Conservation (phyloP, 2,329 filamentous ascomycete genomes). For the Trichoderma oligosporum region DNA sequence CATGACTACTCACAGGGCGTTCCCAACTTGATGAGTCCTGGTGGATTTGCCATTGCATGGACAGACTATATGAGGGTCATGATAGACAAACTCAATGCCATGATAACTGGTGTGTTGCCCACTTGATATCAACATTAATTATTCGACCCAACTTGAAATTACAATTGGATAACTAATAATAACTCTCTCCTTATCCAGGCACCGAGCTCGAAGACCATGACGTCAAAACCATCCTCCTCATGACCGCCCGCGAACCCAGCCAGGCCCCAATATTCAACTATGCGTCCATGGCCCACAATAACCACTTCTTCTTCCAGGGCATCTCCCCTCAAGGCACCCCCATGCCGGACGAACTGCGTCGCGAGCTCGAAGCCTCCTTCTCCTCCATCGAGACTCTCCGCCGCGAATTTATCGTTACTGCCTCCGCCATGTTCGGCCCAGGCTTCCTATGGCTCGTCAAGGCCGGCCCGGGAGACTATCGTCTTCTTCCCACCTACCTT, state of each 20-base stretch:
- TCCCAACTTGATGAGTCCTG: constrained; percentile 64
- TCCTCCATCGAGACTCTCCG: constrained; percentile 78
- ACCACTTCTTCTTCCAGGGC: constrained; percentile 71
- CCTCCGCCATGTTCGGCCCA: constrained; percentile 89
- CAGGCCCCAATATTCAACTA: constrained; percentile 86
- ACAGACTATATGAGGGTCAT: constrained; percentile 74
- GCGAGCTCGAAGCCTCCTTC: constrained; percentile 66
- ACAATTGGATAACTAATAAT: too few relatives aligned
- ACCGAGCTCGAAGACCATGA: constrained; percentile 59
- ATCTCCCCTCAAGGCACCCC: constrained; percentile 41
- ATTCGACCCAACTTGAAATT: too few relatives aligned
- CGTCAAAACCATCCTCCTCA: constrained; percentile 65
- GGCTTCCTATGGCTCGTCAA: constrained; percentile 95
- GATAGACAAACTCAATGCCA: constrained; percentile 69
- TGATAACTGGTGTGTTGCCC: constrained; percentile 64
- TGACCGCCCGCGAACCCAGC: constrained; percentile 73
- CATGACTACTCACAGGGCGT: constrained; percentile 53
- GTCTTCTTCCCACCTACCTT: constrained; percentile 83
- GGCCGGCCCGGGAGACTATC: constrained; percentile 46
- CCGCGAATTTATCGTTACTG: constrained; percentile 74
- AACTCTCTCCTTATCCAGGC: constrained; percentile 41
- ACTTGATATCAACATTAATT: neutral
- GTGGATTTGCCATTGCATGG: constrained; percentile 74
- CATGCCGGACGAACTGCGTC: constrained; percentile 55
- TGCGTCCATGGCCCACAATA: constrained; percentile 95